Conservation (phyloP, 805 yeast species). For the Cyberlindnera galapagoensis region DNA sequence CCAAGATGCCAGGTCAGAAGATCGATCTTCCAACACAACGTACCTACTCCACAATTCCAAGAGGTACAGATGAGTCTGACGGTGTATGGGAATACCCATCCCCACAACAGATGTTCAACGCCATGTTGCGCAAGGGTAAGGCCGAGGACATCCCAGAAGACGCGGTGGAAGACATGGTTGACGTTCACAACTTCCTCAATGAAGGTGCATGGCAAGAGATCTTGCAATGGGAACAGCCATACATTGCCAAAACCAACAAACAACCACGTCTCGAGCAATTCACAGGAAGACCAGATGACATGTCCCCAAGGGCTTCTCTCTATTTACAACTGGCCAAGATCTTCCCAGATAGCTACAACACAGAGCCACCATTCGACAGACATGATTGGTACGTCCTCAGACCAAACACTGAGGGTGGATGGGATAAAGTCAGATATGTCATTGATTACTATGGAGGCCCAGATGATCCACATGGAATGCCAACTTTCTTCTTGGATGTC, state of each 20-base stretch:
- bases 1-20: conserved; percentile 73
- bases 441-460: conserved; percentile 97
- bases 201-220: conserved; percentile 98
- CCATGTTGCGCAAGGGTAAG: conserved; percentile 93
- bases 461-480: conserved; percentile 83
- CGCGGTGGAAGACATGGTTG: conserved; percentile 95
- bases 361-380: conserved; percentile 91
- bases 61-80: conserved; percentile 55
- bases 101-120: conserved; percentile 98
- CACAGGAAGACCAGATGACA: conserved; percentile 86
- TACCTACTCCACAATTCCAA: conserved; percentile 79
- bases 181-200: conserved; percentile 89
- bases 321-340: conserved; percentile 57
- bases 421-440: conserved; percentile 80
- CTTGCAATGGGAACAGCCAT: conserved; percentile 79
- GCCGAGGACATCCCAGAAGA: conserved; percentile 85
- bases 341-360: conserved; percentile 66
- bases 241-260: conserved; percentile 45
- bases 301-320: conserved; percentile 79
- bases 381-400: conserved; percentile 98
- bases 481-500: conserved; percentile 87
- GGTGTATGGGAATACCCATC: conserved; percentile 98
- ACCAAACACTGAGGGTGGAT: conserved; percentile 36
- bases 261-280: conserved; percentile 78
- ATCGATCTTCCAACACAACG: conserved; percentile 76